Percentiles rank a stretch among this genome's conserved stretches.
Evolutionary conservation across 1,284 basidiomycete species (phyloP).

Genomic region (Ganoderma meredithae): DNA sequence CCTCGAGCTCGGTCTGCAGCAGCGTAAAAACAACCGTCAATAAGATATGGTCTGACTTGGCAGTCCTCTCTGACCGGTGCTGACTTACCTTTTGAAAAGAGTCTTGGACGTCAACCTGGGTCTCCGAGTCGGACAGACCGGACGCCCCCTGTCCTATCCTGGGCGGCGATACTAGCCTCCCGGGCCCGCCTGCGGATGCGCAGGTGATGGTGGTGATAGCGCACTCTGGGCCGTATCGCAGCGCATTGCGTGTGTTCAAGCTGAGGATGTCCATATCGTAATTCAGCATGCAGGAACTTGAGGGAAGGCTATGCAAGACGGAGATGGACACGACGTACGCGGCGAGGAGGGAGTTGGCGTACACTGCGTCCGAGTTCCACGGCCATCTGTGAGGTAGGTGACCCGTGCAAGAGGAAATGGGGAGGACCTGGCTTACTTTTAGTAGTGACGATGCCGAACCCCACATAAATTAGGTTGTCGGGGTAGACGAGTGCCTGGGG

Average conservation of each 20-base stretch:
- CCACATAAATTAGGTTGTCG: conserved; percentile 17
- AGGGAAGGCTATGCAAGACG: no score
- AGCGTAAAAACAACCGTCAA: no score
- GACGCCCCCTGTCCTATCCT: not conserved
- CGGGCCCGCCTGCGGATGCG: no score
- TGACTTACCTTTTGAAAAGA: not conserved
- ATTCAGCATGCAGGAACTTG: no score
- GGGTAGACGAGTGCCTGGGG: conserved; percentile 16
- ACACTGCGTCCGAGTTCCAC: conserved; percentile 16
- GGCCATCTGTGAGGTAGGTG: not conserved
- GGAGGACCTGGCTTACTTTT: conserved; percentile 4
- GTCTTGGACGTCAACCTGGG: not conserved
- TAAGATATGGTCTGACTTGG: no score
- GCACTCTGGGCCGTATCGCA: not conserved
- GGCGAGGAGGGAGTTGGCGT: conserved; percentile 25
- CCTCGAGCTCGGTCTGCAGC: not conserved
- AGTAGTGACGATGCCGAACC: conserved; percentile 18
- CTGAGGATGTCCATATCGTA: no score
- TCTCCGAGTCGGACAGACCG: not conserved
- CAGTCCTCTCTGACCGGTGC: not conserved
- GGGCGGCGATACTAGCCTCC: no score
- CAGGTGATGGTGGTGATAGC: no score
- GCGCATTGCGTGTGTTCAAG: conserved; percentile 20
- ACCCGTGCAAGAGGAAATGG: not conserved
- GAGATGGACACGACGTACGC: conserved; percentile 11